phyloP scores from a whole-genome alignment of 2,329 filamentous ascomycete species.

The Aspergillus sp. region DNA sequence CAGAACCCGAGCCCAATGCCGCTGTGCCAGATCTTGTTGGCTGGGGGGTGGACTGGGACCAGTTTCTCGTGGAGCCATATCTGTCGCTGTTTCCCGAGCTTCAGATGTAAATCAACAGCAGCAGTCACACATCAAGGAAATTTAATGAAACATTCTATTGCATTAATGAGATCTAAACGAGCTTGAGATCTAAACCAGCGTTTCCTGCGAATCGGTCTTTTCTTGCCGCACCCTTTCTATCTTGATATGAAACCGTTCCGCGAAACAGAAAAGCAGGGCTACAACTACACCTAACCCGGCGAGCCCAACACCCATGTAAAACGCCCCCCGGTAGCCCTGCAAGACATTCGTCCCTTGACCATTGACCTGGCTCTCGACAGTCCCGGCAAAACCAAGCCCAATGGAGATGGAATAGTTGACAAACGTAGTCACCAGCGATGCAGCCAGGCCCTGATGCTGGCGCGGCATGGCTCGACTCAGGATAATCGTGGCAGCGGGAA shows the following conservation, averaged over 20 bases:
- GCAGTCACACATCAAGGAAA: background rate
- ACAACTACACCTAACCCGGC: background rate
- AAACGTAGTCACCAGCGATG: constrained; percentile 12
- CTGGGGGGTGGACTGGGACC: constrained; percentile 29
- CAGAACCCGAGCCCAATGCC: constrained; percentile 11
- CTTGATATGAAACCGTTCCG: background rate
- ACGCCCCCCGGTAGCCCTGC: constrained; percentile 12
- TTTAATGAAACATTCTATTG: background rate
- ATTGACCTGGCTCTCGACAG: constrained; percentile 14
- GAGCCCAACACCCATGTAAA: constrained; percentile 12
- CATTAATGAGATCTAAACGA: background rate
- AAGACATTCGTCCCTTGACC: constrained; percentile 10
- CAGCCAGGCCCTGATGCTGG: background rate
- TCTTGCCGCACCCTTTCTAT: background rate
- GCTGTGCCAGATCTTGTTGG: constrained; percentile 19
- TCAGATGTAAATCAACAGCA: background rate
- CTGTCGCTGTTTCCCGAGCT: constrained; percentile 24
- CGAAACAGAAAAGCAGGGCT: background rate
- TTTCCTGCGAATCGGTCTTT: background rate
- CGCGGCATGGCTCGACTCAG: constrained; percentile 9
- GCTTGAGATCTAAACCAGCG: background rate
- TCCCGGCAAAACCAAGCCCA: constrained; percentile 17
- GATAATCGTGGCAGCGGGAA: constrained; percentile 17
- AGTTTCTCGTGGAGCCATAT: constrained; percentile 33
- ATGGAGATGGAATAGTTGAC: constrained; percentile 17